phyloP scores from a whole-genome alignment of 345 rosid genomes.

The Citrus inodora region DNA sequence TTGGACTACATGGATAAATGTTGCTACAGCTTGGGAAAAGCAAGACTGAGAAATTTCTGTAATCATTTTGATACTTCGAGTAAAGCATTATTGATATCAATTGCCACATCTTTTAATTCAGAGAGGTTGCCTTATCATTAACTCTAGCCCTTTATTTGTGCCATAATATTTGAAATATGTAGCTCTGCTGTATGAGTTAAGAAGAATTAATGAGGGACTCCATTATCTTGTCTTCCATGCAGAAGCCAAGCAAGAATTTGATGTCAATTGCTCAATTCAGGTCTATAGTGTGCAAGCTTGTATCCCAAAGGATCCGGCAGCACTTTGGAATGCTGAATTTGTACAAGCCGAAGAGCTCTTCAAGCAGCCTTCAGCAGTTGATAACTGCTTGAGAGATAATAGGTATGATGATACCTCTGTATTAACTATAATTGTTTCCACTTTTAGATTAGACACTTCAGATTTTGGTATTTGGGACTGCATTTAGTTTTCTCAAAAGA shows the following conservation, averaged over 20 bases:
- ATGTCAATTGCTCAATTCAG: conserved; percentile 58
- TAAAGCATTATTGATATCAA: neutral
- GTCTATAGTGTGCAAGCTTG: conserved; percentile 85
- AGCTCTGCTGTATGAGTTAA: neutral
- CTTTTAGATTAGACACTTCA: neutral
- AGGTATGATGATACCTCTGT: conserved; percentile 40
- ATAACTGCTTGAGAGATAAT: conserved; percentile 89
- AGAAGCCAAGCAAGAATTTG: conserved; percentile 79
- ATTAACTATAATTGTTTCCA: neutral
- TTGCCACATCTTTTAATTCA: neutral
- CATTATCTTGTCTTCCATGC: conserved; percentile 26
- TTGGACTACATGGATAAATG: neutral
- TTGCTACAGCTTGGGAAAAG: neutral
- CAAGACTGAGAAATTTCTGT: neutral
- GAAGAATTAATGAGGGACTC: neutral
- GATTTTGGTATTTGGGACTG: neutral
- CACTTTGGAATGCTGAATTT: conserved; percentile 83
- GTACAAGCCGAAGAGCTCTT: conserved; percentile 88
- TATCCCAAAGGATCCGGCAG: conserved; percentile 79
- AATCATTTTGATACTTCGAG: neutral
- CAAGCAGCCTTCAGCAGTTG: conserved; percentile 44
- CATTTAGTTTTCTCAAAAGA: neutral
- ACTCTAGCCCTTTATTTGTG: neutral
- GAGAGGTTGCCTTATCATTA: neutral
- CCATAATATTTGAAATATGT: neutral